A percentile compares a stretch with the other conserved stretches of the same genome.
Evolutionary conservation across 176 grass and related monocot genomes (phyloP).

Genomic region (Avena atlantica): DNA sequence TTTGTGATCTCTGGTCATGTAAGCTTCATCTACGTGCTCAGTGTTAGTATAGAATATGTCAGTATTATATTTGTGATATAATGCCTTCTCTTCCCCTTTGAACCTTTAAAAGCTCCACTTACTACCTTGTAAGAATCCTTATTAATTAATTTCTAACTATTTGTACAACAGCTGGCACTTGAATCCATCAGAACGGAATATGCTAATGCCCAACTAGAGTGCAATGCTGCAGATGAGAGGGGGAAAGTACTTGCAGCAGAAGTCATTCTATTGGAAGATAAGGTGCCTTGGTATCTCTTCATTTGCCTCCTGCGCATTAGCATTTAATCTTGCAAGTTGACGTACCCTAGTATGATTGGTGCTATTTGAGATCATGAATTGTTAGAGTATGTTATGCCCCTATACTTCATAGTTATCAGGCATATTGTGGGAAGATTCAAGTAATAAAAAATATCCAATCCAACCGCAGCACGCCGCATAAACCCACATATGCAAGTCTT

Average conservation of each 20-base stretch:
- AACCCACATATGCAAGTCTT: slow-evolving; percentile 9
- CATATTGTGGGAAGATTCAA: slow-evolving; percentile 1
- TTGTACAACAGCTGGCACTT: slow-evolving; percentile 77
- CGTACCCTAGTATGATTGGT: not conserved
- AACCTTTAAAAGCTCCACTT: slow-evolving; percentile 1
- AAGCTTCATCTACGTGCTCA: not conserved
- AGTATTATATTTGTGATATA: slow-evolving; percentile 22
- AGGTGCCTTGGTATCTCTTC: slow-evolving; percentile 62
- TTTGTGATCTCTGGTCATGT: slow-evolving; percentile 10
- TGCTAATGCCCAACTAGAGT: slow-evolving; percentile 90
- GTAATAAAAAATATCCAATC: slow-evolving; percentile 11
- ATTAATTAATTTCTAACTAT: slow-evolving; percentile 11
- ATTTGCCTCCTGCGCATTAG: slow-evolving; percentile 16
- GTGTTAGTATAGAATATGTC: slow-evolving; percentile 10
- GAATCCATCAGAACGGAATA: slow-evolving; percentile 80
- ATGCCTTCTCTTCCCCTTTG: slow-evolving; percentile 4
- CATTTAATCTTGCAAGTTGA: slow-evolving; percentile 45
- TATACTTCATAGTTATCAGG: slow-evolving; percentile 2
- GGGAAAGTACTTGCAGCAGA: slow-evolving; percentile 94
- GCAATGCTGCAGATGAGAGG: slow-evolving; percentile 98
- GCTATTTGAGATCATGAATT: slow-evolving; percentile 6
- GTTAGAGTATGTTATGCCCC: slow-evolving; percentile 18
- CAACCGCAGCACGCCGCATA: slow-evolving; percentile 28
- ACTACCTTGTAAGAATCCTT: slow-evolving; percentile 25
- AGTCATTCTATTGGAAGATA: slow-evolving; percentile 98